Conservation (phyloP, 129 eudicot species). For the Scalesia atractyloides region DNA sequence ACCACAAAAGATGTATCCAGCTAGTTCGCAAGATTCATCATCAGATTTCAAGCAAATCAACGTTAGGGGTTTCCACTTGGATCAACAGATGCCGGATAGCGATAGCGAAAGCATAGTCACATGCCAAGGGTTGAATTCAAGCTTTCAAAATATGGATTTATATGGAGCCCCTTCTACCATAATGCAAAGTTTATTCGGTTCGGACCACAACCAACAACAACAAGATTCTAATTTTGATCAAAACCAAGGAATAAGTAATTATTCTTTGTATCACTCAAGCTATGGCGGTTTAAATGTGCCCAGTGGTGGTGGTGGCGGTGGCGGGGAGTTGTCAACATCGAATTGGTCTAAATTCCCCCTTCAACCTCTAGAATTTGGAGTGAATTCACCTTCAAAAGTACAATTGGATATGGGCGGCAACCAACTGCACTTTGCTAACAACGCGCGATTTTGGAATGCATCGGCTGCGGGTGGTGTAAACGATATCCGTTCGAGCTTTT, state of each 20-base stretch:
- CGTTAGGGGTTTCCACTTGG: conserved; percentile 43
- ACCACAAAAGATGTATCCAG: conserved; percentile 41
- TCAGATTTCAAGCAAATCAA: conserved; percentile 50
- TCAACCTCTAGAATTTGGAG: conserved; percentile 37
- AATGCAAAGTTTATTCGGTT: conserved; percentile 53
- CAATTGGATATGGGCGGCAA: conserved; percentile 25
- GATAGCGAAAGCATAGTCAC: conserved; percentile 44
- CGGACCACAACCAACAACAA: conserved; percentile 50
- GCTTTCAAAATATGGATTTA: conserved; percentile 60
- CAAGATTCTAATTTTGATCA: conserved; percentile 37
- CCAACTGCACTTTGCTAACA: conserved; percentile 39
- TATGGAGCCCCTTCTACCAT: conserved; percentile 43
- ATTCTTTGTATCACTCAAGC: conserved; percentile 40
- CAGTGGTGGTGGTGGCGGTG: conserved; percentile 12
- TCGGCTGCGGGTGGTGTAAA: conserved; percentile 38
- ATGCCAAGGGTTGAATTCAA: conserved; percentile 43
- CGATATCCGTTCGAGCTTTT: conserved; percentile 49
- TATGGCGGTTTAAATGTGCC: conserved; percentile 26
- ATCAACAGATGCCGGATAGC: conserved; percentile 39
- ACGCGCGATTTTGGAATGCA: conserved; percentile 79
- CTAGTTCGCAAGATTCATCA: conserved; percentile 48
- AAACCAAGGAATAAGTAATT: conserved; percentile 31
- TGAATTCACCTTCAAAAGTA: conserved; percentile 44
- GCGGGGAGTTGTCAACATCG: conserved; percentile 29
- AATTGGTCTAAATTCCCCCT: conserved; percentile 35